These are phyloP conservation scores for Metschnikowia matae DNA, from an alignment of 805 yeast genomes.

Conservation along the genomic window DNA sequence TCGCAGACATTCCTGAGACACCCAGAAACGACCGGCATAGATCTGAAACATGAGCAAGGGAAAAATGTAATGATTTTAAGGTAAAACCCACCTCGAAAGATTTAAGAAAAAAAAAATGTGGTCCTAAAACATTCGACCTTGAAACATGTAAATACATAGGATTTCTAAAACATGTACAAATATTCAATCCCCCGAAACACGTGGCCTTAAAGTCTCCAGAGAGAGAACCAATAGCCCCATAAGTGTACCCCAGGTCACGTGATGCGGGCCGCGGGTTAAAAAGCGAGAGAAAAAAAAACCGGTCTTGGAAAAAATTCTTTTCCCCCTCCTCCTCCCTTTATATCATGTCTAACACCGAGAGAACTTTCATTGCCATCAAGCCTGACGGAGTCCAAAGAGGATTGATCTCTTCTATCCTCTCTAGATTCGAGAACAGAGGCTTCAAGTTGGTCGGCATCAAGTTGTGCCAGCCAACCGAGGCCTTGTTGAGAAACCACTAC, in stretches of 20 bases:
- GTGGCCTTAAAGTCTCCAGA: too few species aligned
- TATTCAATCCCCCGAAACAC: background rate
- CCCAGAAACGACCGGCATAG: background rate
- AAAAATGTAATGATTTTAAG: too few species aligned
- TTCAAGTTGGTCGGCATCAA: slow-evolving; percentile 96
- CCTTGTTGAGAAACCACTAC: slow-evolving; percentile 88
- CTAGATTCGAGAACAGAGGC: slow-evolving; percentile 96
- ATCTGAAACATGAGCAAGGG: background rate
- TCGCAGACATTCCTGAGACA: background rate
- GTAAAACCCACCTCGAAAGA: too few species aligned
- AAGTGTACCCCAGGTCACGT: background rate
- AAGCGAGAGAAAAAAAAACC: background rate
- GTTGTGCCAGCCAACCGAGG: slow-evolving; percentile 83
- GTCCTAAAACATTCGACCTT: too few species aligned
- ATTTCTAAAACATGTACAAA: too few species aligned
- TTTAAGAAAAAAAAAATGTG: too few species aligned
- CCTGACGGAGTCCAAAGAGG: slow-evolving; percentile 99
- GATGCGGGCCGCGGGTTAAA: background rate
- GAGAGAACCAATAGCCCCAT: too few species aligned
- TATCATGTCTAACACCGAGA: slow-evolving; percentile 58
- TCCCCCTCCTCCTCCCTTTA: slow-evolving; percentile 17
- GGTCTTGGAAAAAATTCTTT: slow-evolving; percentile 3
- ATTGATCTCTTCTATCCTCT: slow-evolving; percentile 79
- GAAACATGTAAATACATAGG: too few species aligned
- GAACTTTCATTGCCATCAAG: slow-evolving; percentile 90